A percentile compares a stretch with the other conserved stretches of the same genome.
Conservation (phyloP, 805 yeast species). For the Candida caryicola region DNA sequence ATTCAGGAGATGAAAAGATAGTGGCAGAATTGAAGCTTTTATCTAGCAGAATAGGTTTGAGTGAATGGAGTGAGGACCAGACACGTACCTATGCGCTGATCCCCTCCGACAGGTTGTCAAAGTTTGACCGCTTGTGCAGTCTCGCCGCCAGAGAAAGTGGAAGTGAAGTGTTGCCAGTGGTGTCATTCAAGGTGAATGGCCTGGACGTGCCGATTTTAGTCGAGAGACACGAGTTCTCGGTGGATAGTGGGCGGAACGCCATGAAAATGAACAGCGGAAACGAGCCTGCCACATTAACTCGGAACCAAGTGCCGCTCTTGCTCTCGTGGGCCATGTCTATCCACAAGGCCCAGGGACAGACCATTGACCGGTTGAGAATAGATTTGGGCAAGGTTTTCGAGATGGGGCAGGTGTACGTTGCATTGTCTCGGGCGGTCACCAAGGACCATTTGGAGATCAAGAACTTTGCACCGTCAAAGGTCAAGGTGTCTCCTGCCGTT, state of each 20-base stretch:
- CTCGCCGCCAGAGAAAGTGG: conserved; percentile 21
- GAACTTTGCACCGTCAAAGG: conserved; percentile 59
- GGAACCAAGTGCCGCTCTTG: conserved; percentile 66
- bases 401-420: conserved; percentile 82
- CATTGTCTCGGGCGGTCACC: conserved; percentile 73
- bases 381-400: conserved; percentile 68
- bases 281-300: conserved; percentile 24
- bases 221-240: conserved; percentile 35
- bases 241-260: conserved; percentile 21
- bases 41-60: conserved; percentile 22
- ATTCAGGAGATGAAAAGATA: conserved; percentile 17
- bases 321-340: conserved; percentile 83
- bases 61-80: conserved; percentile 14
- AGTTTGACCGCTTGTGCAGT: conserved; percentile 19
- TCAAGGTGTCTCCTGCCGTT: conserved; percentile 38
- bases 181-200: conserved; percentile 41
- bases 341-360: conserved; percentile 85
- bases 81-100: conserved; percentile 11
- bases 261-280: conserved; percentile 5
- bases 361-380: conserved; percentile 66
- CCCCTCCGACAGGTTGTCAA: conserved; percentile 25
- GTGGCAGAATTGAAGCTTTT: conserved; percentile 23
- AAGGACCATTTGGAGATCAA: conserved; percentile 62
- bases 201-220: conserved; percentile 30
- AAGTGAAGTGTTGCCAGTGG: conserved; percentile 40